Evolutionary conservation across 805 yeast species (phyloP), one percentile per base, ranked within the genome.

Genomic region (Yamadazyma paraphyllophila): DNA sequence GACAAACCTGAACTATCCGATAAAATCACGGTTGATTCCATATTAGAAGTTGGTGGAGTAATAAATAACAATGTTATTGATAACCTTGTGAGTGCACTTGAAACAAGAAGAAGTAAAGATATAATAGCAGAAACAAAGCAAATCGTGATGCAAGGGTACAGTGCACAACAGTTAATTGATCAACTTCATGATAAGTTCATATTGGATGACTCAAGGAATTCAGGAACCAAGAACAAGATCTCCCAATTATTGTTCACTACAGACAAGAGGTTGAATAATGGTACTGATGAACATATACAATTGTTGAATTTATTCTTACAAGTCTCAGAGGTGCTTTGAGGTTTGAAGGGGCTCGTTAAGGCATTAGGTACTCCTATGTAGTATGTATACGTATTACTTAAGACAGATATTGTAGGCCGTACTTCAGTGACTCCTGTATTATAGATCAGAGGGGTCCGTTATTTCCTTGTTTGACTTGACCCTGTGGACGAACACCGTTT

Each of bases 201-300:
- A 32, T 63, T 80, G 44, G 80, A 79, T 54, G 86, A 81, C 48
- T 52, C 65, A 2, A 61, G 77, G 26, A 57, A 70, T 4, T 69
- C 83, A 1, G 52, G 57, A 1, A 80, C 81, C 49, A 94, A 92
- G 60, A 86, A 82, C 58, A 57, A 65, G 37, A 77, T 89, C 9
- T 77, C 96, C 0, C 65, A 73, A 58, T 65, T 81, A 5, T 63
- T 94, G 20, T 88, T 90, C 55, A 85, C 82, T 36, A 76, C 88
- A 0, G 98, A 92, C 62, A 77, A 80, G 41, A 77, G 82, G 43
- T 70, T 92, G 44, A 77, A 82, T 44, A 88, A 82, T 58, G 99
- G 99, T 12, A 80, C 96, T 3, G 95, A 90, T 57, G 99, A 92
- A 61, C 88, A 86, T 48, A 68, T 92, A 25, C 96, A 88, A 56